phyloP scores from a whole-genome alignment of 1,284 basidiomycete species.

The Puccinia horiana region DNA sequence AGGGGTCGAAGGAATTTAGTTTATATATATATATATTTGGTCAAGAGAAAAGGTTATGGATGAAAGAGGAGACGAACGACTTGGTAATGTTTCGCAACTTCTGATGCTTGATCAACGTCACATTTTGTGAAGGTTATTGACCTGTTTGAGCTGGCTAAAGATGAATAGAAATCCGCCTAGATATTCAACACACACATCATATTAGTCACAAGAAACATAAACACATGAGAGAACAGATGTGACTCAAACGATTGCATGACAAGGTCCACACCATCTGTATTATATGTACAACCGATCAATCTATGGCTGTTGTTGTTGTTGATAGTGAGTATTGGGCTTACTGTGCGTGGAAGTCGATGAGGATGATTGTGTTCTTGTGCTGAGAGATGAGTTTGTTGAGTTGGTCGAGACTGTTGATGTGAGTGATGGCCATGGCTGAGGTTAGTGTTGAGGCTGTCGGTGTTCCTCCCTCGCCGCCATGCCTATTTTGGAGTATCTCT shows the following conservation, averaged over 20 bases:
- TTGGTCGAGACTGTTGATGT: constrained; percentile 23
- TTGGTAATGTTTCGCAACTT: constrained; percentile 26
- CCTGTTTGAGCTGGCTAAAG: constrained; percentile 18
- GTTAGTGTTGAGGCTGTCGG: too few species aligned
- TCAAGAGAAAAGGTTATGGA: neutral
- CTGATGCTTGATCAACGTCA: constrained; percentile 25
- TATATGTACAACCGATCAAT: neutral
- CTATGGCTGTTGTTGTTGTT: neutral
- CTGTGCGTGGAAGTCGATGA: constrained; percentile 41
- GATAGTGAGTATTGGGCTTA: constrained; percentile 1
- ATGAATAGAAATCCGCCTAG: constrained; percentile 38
- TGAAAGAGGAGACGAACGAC: constrained; percentile 11
- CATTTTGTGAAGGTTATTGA: constrained; percentile 41
- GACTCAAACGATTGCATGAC: constrained; percentile 45
- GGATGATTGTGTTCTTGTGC: constrained; percentile 28
- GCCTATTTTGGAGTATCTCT: too few species aligned
- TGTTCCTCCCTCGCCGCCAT: too few species aligned
- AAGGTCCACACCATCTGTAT: constrained; percentile 48
- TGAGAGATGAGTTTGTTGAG: constrained; percentile 23
- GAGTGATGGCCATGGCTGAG: constrained; percentile 5
- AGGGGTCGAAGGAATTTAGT: too few species aligned
- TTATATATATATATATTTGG: too few species aligned
- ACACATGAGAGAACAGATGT: neutral
- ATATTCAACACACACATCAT: too few species aligned
- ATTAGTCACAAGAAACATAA: neutral